Evolutionary conservation across 352 stramenopile species (phyloP).

Genomic region (Globisporangium spinosum): DNA sequence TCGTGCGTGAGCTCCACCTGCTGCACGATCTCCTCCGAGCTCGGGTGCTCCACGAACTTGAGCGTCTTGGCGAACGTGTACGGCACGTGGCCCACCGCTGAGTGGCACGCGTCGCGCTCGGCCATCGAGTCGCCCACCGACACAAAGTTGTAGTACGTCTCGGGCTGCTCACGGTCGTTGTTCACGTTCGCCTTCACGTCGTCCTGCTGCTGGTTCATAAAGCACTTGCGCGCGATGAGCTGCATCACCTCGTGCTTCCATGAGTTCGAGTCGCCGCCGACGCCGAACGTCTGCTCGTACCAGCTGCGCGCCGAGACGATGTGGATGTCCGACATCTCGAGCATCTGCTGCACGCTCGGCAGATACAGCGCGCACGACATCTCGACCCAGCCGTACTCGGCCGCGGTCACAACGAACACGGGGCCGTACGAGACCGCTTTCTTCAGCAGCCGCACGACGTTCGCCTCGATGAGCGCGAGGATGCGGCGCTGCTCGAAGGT

Average conservation of each 20-base stretch:
- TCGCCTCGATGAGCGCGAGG: slow-evolving; percentile 54
- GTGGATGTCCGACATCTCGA: slow-evolving; percentile 77
- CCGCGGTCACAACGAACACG: slow-evolving; percentile 84
- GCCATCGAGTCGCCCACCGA: slow-evolving; percentile 85
- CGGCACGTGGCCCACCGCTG: slow-evolving; percentile 52
- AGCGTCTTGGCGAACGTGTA: slow-evolving; percentile 83
- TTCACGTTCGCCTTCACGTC: not conserved
- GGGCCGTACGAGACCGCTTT: slow-evolving; percentile 76
- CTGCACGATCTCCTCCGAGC: slow-evolving; percentile 75
- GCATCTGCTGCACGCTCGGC: slow-evolving; percentile 53
- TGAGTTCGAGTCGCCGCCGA: slow-evolving; percentile 65
- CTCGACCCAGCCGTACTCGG: slow-evolving; percentile 83
- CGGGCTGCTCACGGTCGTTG: slow-evolving; percentile 2
- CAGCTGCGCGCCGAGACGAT: slow-evolving; percentile 82
- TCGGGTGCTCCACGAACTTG: slow-evolving; percentile 84
- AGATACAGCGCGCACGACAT: slow-evolving; percentile 78
- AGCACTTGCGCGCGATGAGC: slow-evolving; percentile 84
- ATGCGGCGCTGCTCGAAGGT: slow-evolving; percentile 52
- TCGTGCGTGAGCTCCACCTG: slow-evolving; percentile 81
- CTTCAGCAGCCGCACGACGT: slow-evolving; percentile 57
- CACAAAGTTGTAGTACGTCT: slow-evolving; percentile 75
- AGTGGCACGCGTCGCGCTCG: slow-evolving; percentile 82
- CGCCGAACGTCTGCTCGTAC: slow-evolving; percentile 83
- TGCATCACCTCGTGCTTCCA: slow-evolving; percentile 89
- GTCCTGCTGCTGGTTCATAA: slow-evolving; percentile 24